These are phyloP conservation scores for Xylariaceae sp. DNA, from an alignment of 2,329 filamentous ascomycete genomes.

Conservation along the genomic window DNA sequence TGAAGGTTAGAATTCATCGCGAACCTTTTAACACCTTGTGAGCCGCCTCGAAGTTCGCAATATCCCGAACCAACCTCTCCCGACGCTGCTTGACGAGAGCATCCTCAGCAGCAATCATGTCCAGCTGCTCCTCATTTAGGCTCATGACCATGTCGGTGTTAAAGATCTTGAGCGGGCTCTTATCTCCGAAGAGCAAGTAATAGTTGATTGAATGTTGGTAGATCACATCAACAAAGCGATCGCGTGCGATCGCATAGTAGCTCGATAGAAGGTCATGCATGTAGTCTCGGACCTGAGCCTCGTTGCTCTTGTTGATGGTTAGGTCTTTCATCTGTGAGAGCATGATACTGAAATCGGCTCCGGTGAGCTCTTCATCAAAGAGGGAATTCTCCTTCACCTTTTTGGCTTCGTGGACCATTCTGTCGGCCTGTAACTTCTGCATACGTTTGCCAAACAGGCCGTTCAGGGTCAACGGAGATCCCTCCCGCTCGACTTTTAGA, in stretches of 20 bases:
- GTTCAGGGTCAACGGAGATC: slow-evolving; percentile 45
- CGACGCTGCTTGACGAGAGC: slow-evolving; percentile 38
- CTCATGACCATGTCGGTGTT: slow-evolving; percentile 46
- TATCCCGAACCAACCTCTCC: slow-evolving; percentile 41
- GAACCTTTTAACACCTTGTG: slow-evolving; percentile 29
- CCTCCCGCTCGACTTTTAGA: slow-evolving; percentile 45
- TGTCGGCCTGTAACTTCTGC: slow-evolving; percentile 26
- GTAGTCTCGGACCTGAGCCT: slow-evolving; percentile 41
- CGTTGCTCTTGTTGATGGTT: slow-evolving; percentile 28
- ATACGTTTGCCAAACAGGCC: slow-evolving; percentile 44
- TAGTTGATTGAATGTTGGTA: slow-evolving; percentile 55
- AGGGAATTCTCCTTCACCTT: no score
- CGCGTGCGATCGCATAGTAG: slow-evolving; percentile 59
- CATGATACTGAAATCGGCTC: background rate
- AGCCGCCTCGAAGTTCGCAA: slow-evolving; percentile 42
- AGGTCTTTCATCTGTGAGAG: slow-evolving; percentile 23
- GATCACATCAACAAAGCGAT: slow-evolving; percentile 60
- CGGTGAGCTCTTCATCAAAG: no score
- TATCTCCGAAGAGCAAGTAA: slow-evolving; percentile 46
- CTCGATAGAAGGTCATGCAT: slow-evolving; percentile 53
- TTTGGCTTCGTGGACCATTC: slow-evolving; percentile 22
- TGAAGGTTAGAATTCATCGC: slow-evolving; percentile 15
- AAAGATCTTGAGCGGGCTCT: slow-evolving; percentile 52
- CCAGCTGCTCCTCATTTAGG: slow-evolving; percentile 47
- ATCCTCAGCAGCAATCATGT: slow-evolving; percentile 57